Percentiles rank a stretch among this genome's conserved stretches.
phyloP scores from a whole-genome alignment of 345 rosid genomes.

The Citrus trifoliata region DNA sequence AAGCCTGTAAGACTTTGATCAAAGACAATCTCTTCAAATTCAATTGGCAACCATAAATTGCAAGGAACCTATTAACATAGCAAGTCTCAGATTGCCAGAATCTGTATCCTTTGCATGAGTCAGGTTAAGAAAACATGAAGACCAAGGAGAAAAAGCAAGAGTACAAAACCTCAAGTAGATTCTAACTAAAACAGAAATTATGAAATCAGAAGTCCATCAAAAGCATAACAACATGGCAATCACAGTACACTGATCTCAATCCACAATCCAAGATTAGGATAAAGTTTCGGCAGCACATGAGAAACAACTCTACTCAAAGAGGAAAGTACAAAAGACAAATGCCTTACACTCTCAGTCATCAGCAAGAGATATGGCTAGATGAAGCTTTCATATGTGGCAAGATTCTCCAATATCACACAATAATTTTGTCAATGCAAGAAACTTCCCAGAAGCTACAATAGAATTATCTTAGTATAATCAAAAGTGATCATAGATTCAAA shows the following conservation, averaged over 20 bases:
- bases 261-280: neutral
- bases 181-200: neutral
- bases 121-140: neutral
- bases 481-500: neutral
- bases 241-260: neutral
- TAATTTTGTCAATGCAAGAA: neutral
- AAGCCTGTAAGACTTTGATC: neutral
- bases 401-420: neutral
- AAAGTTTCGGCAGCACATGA: neutral
- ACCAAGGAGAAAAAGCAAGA: neutral
- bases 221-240: neutral
- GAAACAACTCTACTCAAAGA: neutral
- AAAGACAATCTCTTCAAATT: neutral
- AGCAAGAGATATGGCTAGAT: neutral
- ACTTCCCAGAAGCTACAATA: neutral
- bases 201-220: neutral
- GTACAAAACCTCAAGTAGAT: neutral
- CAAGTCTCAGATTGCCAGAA: neutral
- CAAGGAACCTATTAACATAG: neutral
- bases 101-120: neutral
- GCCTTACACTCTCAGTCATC: neutral
- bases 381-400: neutral
- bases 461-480: neutral
- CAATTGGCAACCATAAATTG: neutral
- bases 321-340: neutral